Evolutionary conservation across 768 basidiomycete species (phyloP).

Genomic region (Lactarius vividus): DNA sequence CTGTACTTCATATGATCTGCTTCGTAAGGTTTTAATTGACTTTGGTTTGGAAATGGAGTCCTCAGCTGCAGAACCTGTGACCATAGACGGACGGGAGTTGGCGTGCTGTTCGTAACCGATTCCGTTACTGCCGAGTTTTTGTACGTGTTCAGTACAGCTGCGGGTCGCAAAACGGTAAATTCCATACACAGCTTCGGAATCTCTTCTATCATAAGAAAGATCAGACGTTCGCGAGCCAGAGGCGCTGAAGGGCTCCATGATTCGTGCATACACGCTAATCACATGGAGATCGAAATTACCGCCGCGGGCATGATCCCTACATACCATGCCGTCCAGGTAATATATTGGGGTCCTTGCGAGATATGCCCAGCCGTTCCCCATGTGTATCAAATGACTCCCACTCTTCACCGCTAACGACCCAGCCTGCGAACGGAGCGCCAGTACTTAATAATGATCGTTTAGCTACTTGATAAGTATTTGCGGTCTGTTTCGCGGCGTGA

Average conservation of each 20-base stretch:
- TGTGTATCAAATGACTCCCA: conserved; percentile 51
- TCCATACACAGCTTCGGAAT: neutral
- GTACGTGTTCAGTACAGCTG: conserved; percentile 4
- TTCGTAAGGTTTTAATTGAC: neutral
- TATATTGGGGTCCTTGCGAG: too few relatives aligned
- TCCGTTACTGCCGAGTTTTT: neutral
- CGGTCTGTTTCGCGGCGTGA: conserved; percentile 42
- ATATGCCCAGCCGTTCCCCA: conserved; percentile 5
- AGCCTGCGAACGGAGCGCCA: conserved; percentile 54
- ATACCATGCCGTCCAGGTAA: neutral
- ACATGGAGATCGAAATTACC: neutral
- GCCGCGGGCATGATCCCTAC: neutral
- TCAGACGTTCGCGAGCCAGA: conserved; percentile 1
- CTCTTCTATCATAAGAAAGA: conserved; percentile 8
- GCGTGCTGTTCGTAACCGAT: neutral
- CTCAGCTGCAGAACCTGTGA: neutral
- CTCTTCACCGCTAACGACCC: conserved; percentile 52
- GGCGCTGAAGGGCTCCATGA: neutral
- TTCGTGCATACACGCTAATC: conserved; percentile 1
- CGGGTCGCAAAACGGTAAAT: neutral
- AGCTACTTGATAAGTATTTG: conserved; percentile 48
- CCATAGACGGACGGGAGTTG: neutral
- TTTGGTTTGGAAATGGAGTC: neutral
- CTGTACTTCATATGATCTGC: neutral
- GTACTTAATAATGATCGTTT: conserved; percentile 47